phyloP scores from a whole-genome alignment of 1,284 basidiomycete genomes.

The Fomitopsis schrenkii region DNA sequence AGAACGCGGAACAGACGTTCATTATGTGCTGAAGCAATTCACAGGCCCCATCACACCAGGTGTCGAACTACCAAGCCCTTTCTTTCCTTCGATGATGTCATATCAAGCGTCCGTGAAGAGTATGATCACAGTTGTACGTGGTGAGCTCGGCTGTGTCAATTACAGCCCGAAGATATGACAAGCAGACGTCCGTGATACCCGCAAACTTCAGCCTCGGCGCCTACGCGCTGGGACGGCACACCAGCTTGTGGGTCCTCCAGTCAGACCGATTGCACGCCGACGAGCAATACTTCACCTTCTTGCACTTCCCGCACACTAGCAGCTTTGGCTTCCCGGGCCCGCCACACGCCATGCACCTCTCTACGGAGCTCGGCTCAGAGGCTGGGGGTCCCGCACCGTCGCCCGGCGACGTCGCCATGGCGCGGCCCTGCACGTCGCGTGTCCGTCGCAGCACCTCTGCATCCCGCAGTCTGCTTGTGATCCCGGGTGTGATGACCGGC shows the following conservation, averaged over 20 bases:
- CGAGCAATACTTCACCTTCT: not conserved
- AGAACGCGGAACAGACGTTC: no score
- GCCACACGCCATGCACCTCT: not conserved
- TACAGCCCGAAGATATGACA: not conserved
- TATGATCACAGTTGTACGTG: no score
- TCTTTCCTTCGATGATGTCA: no score
- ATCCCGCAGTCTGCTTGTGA: not conserved
- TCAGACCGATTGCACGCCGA: not conserved
- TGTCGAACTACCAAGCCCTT: no score
- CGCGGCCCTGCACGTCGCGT: not conserved
- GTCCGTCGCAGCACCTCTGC: not conserved
- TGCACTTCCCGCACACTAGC: not conserved
- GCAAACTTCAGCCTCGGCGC: not conserved
- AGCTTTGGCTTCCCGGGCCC: not conserved
- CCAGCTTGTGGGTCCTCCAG: not conserved
- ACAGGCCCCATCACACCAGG: no score
- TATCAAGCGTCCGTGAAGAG: no score
- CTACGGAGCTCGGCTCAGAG: no score
- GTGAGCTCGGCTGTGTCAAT: no score
- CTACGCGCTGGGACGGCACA: not conserved
- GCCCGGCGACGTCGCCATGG: not conserved
- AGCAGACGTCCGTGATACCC: not conserved
- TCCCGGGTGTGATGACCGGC: conserved; percentile 13
- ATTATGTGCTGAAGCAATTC: no score
- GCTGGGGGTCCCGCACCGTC: not conserved